Base-by-base conservation (phyloP, 768 basidiomycete genomes). In the Macrolepiota dolichaula region DNA sequence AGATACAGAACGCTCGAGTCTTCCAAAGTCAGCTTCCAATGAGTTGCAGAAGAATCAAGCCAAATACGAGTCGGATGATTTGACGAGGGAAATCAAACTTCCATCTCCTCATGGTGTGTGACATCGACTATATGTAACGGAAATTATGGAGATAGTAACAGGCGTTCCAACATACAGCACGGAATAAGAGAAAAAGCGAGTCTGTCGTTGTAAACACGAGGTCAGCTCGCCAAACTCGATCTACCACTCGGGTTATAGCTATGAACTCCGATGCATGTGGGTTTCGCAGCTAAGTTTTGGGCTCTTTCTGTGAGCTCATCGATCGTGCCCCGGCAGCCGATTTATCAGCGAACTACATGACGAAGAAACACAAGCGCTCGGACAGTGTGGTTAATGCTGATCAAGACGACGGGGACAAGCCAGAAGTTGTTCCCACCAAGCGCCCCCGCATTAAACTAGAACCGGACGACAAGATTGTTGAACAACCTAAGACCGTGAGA, bases 391-490 rank as follows among this genome's bases (percentile, higher is more conserved):
- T 11, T 12, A 17, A 13, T 37, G 22, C 13, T 12, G 32, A 49
- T n/a, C 4, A 29, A 13, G 15, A 25, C 47, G 12, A 22, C 9
- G 38, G n/a, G 35, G 52, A 12, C 24, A 49, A 36, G 12, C 6
- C 4, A 37, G 15, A 19, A 17, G 24, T 4, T 19, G 35, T 24
- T 29, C n/a, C 52, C 29, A 36, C 25, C 35, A 61, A 61, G 36
- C 59, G 59, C 12, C 59, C 53, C 38, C 59, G 59, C 12, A 9
- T 61, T 19, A 60, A 60, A 61, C 38, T 44, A 32, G 25, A 53
- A 35, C 25, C 1, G 7, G 57, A 57, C 35, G 38, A 32, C 6
- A 24, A 57, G 6, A 15, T 29, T 17, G 10, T 32, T 24, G 47
- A 40, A 7, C 46, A 32, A 46, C 17, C 51, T 27, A 42, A 58